phyloP scores from a whole-genome alignment of 371 early-diverging fungal genomes.

The Mortierella sp. region DNA sequence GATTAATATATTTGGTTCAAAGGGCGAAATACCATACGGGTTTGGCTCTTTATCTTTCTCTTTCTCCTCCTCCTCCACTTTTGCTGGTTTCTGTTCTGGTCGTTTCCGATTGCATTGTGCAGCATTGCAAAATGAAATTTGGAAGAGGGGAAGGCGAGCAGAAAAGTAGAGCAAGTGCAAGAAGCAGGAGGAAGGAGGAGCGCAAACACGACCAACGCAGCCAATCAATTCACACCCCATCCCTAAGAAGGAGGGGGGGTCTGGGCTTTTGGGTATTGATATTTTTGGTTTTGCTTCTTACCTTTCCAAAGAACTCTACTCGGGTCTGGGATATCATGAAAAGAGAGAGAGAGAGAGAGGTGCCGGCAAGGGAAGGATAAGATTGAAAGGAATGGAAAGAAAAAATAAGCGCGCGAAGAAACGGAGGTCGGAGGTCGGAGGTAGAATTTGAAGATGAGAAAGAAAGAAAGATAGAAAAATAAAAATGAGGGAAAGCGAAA shows the following conservation, averaged over 20 bases:
- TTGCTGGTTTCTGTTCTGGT: not conserved
- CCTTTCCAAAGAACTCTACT: conserved; percentile 31
- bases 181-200: not conserved
- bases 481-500: not conserved
- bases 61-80: not conserved
- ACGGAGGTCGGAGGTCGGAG: conserved; percentile 3
- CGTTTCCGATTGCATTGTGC: not conserved
- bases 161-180: not conserved
- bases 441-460: not conserved
- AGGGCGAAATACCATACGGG: not conserved
- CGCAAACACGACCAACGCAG: not conserved
- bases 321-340: conserved; percentile 15
- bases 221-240: not conserved
- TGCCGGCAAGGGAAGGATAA: not conserved
- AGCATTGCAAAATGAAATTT: not conserved
- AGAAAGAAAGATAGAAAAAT: not conserved
- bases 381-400: not conserved
- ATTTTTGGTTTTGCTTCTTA: not conserved
- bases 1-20: not conserved
- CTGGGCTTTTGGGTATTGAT: not conserved
- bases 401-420: not conserved
- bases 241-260: not conserved
- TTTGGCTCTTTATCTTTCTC: not conserved
- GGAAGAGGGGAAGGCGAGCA: not conserved
- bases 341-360: no score